Conservation (phyloP, 2,329 filamentous ascomycete species). For the Sporothrix phasma region DNA sequence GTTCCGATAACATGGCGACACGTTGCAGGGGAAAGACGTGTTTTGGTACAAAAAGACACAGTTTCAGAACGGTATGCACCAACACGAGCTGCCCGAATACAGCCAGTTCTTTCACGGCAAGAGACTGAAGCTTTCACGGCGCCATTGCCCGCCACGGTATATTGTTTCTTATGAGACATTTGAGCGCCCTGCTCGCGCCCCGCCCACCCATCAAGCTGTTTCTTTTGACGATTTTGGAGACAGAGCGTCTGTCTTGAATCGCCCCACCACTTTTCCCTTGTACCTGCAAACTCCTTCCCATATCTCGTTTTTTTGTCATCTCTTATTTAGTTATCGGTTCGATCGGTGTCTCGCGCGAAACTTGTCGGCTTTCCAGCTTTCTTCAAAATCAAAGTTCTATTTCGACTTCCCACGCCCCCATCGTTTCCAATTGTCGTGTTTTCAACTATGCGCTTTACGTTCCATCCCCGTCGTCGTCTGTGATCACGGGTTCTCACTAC, state of each 20-base stretch:
- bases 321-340: constrained; percentile 18
- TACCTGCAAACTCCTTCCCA: not conserved
- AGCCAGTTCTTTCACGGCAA: not conserved
- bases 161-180: constrained; percentile 3
- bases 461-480: not conserved
- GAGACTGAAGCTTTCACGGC: not conserved
- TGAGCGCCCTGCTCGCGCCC: not conserved
- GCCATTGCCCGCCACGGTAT: not conserved
- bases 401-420: not conserved
- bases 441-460: not conserved
- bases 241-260: not conserved
- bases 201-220: not conserved
- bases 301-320: not conserved
- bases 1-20: not conserved
- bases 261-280: not conserved
- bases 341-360: constrained; percentile 13
- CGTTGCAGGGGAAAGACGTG: not conserved
- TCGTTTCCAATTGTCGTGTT: not conserved
- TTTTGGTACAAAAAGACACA: not conserved
- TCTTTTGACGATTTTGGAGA: not conserved
- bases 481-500: not conserved
- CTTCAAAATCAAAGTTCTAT: not conserved
- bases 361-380: not conserved
- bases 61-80: not conserved
- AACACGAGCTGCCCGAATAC: not conserved